phyloP scores from a whole-genome alignment of 2,329 filamentous ascomycete genomes.

The Aspergillus latus region DNA sequence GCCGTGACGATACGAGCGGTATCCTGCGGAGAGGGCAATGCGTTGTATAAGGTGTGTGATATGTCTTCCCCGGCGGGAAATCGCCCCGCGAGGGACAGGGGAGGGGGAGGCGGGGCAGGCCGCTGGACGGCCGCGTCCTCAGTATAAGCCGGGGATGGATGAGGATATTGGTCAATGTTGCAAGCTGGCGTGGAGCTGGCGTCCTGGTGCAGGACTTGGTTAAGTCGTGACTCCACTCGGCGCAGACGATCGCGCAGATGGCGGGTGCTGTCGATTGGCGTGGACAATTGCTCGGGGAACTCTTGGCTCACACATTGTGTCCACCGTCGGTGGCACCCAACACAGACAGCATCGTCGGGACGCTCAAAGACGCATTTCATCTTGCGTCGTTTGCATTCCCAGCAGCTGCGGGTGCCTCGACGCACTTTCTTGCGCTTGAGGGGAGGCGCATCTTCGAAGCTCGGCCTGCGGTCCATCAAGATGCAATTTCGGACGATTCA shows the following conservation, averaged over 20 bases:
- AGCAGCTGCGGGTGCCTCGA: slow-evolving; percentile 12
- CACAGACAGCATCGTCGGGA: not conserved
- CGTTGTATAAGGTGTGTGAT: not conserved
- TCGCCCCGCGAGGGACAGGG: too few relatives aligned
- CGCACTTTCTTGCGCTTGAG: slow-evolving; percentile 4
- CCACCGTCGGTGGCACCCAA: not conserved
- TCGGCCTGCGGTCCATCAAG: not conserved
- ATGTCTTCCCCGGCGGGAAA: not conserved
- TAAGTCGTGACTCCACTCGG: not conserved
- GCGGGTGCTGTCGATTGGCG: not conserved
- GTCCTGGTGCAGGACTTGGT: not conserved
- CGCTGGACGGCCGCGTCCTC: not conserved
- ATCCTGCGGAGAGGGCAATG: not conserved
- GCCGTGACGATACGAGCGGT: not conserved
- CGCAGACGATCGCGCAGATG: not conserved
- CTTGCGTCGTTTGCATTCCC: slow-evolving; percentile 14
- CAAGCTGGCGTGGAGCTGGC: too few relatives aligned
- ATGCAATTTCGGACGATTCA: not conserved
- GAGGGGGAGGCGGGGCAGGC: too few relatives aligned
- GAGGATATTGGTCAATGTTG: not conserved
- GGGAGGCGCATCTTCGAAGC: not conserved
- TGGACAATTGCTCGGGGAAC: not conserved
- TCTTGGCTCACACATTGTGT: slow-evolving; percentile 8
- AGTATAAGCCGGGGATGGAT: not conserved
- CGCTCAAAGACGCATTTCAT: slow-evolving; percentile 7